These are phyloP conservation scores for Pouteria glomerata DNA, from an alignment of 148 eudicot genomes.

Conservation along the genomic window DNA sequence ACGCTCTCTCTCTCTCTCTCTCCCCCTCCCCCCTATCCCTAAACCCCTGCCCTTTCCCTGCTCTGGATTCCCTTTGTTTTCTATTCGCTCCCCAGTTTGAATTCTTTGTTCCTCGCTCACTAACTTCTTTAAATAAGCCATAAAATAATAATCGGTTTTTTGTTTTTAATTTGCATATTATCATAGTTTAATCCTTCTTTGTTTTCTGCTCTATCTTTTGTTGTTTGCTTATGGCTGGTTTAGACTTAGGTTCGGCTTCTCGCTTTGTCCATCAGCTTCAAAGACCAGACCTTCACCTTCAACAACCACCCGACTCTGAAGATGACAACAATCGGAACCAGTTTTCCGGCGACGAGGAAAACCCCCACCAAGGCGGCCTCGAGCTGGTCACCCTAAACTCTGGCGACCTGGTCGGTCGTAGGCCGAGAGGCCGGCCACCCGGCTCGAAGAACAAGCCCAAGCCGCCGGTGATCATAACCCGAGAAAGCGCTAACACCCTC, in stretches of 20 bases:
- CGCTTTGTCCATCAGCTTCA: conserved; percentile 40
- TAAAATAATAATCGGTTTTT: conserved; percentile 11
- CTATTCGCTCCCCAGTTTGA: conserved; percentile 27
- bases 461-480: conserved; percentile 49
- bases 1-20: conserved; percentile 9
- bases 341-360: conserved; percentile 26
- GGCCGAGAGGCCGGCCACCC: conserved; percentile 44
- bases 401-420: conserved; percentile 24
- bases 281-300: conserved; percentile 40
- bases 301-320: conserved; percentile 24
- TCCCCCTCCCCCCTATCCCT: conserved; percentile 1
- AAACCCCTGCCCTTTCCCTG: conserved; percentile 20
- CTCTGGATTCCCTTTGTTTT: conserved; percentile 20
- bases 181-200: conserved; percentile 18
- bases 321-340: conserved; percentile 18
- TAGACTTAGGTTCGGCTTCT: conserved; percentile 39
- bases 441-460: conserved; percentile 53
- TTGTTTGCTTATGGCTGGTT: conserved; percentile 39
- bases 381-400: conserved; percentile 6
- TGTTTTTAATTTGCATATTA: conserved; percentile 19
- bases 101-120: conserved; percentile 11
- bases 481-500: conserved; percentile 54
- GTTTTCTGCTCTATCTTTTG: conserved; percentile 23
- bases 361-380: conserved; percentile 2
- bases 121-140: conserved; percentile 16